Evolutionary conservation across 164 flowering plant genomes (phyloP).

Genomic region (Taxillus chinensis): DNA sequence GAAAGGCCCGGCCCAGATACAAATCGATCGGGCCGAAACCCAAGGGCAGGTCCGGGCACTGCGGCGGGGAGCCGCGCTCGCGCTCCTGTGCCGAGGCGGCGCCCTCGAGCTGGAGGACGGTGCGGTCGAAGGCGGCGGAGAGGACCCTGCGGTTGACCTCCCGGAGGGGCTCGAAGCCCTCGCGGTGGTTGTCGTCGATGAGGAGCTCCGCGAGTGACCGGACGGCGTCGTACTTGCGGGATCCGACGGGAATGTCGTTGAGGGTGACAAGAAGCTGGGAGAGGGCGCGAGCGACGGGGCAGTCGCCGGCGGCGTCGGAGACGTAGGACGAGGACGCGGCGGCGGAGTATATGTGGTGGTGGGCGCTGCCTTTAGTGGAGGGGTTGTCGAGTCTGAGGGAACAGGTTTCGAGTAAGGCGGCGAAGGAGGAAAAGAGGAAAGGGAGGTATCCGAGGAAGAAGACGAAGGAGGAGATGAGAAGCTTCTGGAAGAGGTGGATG

Average conservation of each 20-base stretch:
- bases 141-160: slow-evolving; percentile 2
- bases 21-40: not conserved
- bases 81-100: not conserved
- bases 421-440: not conserved
- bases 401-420: not conserved
- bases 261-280: not conserved
- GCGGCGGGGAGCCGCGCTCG: not conserved
- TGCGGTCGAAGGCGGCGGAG: not conserved
- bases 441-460: slow-evolving; percentile 4
- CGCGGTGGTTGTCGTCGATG: slow-evolving; percentile 1
- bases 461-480: slow-evolving; percentile 2
- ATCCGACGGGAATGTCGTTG: not conserved
- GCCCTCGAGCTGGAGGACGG: not conserved
- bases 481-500: not conserved
- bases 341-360: not conserved
- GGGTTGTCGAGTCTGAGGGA: not conserved
- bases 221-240: not conserved
- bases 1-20: not conserved
- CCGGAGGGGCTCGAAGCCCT: slow-evolving; percentile 2
- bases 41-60: not conserved
- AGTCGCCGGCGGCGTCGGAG: not conserved
- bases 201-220: not conserved
- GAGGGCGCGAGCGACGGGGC: not conserved
- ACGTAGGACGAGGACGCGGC: not conserved
- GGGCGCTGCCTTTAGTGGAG: not conserved